Conservation (phyloP, 371 early-diverging fungal genomes). For the Syncephalastrum monosporum region DNA sequence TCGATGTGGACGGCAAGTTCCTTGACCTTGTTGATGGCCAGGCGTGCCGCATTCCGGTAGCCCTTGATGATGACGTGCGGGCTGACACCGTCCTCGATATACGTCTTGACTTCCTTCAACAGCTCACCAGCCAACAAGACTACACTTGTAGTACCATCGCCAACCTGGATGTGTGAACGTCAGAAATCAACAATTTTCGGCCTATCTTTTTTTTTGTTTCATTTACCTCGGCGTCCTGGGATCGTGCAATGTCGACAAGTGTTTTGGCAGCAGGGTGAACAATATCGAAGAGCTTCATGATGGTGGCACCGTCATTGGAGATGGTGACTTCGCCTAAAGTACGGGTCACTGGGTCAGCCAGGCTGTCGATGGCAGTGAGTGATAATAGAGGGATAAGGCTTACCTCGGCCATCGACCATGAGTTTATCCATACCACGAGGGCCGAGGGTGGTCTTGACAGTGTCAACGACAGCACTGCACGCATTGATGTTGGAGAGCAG, state of each 20-base stretch:
- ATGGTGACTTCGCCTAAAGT: conserved; percentile 87
- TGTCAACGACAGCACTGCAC: conserved; percentile 94
- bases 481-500: conserved; percentile 98
- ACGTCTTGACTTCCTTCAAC: conserved; percentile 90
- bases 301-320: conserved; percentile 99
- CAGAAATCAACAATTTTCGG: background rate
- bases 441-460: conserved; percentile 97
- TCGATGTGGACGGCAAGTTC: conserved; percentile 82
- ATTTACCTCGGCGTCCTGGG: conserved; percentile 98
- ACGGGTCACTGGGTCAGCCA: background rate
- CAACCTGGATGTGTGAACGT: conserved; percentile 56
- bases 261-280: conserved; percentile 99
- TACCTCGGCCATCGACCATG: conserved; percentile 93
- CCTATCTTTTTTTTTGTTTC: conserved; percentile 9
- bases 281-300: conserved; percentile 97
- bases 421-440: conserved; percentile 99
- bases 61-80: conserved; percentile 96
- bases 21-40: conserved; percentile 86
- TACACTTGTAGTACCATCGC: conserved; percentile 99
- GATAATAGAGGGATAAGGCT: conserved; percentile 1
- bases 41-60: conserved; percentile 83
- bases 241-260: conserved; percentile 96
- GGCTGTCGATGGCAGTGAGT: background rate
- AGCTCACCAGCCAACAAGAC: conserved; percentile 98
- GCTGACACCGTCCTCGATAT: conserved; percentile 95